Base-by-base conservation (phyloP, 331 rosid genomes). In the Arachis monticola region DNA sequence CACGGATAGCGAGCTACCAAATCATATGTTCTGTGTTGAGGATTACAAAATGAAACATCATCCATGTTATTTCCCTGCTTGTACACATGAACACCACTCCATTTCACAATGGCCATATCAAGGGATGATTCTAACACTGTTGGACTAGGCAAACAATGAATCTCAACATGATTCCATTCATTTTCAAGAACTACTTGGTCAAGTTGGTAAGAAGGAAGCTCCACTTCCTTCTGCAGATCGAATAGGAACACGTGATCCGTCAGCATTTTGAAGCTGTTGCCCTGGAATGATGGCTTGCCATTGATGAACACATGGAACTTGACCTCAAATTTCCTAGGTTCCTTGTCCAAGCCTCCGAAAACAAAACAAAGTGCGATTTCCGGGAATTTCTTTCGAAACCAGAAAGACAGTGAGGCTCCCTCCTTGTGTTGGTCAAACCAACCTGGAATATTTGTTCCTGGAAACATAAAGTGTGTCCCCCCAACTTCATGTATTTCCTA, bases 351-450 rank as follows among this genome's bases (percentile, higher is more conserved):
- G 30, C 83, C 78, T 13, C 58, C 44, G 6, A 73, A 68, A 40
- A 79, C 66, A 22, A 72, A 59, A 7, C 74, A 6, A 7, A 74
- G 38, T 53, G 80, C 73, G 45, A 67, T 60, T 9, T 14, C 31
- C 9, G 83, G 80, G 55, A 80, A 60, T 5, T 52, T 67, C 56
- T 61, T 30, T 41, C 72, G 76, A 68, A 74, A 69, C 76, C 80
- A 80, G 56, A 74, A 74, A 10, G 66, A 6, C 35, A 67, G 42
- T 67, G 72, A 73, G 11, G 57, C 72, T 61, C 83, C 83, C 59
- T 74, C 60, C 9, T 55, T 74, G 53, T 76, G 41, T 8, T 74
- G 79, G 50, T 80, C 80, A 10, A 80, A 50, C 80, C 83, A 80
- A 47, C 8, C 35, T 42, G 83, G 83, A 67, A 74, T 52, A 4